phyloP scores from a whole-genome alignment of 441 rosid species.

The Capsella rubella region DNA sequence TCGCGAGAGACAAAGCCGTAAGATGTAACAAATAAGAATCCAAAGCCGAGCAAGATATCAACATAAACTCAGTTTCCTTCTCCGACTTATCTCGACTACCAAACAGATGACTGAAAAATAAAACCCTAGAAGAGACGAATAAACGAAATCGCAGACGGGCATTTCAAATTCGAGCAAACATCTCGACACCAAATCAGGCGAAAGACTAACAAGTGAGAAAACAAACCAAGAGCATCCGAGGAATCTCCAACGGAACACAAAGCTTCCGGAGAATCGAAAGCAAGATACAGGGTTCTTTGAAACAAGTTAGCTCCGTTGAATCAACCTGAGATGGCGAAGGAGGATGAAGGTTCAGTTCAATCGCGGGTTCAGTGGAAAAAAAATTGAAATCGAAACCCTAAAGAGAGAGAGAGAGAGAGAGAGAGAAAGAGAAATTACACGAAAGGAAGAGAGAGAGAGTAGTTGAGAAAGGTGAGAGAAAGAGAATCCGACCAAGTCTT shows the following conservation, averaged over 20 bases:
- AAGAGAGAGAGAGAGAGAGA: constrained; percentile 34
- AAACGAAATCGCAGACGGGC: constrained; percentile 33
- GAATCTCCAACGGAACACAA: constrained; percentile 19
- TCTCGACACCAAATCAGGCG: constrained; percentile 17
- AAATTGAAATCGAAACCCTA: constrained; percentile 47
- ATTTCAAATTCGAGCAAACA: constrained; percentile 34
- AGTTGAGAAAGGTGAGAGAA: constrained; percentile 29
- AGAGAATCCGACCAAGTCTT: constrained; percentile 18
- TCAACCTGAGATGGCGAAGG: constrained; percentile 25
- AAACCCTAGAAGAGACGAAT: constrained; percentile 41
- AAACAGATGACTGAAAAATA: not conserved
- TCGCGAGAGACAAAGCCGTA: not conserved
- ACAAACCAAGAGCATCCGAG: constrained; percentile 33
- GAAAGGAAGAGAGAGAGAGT: constrained; percentile 12
- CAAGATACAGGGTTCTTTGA: not conserved
- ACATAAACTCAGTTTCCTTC: not conserved
- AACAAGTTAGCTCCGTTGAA: constrained; percentile 26
- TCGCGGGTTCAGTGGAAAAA: constrained; percentile 37
- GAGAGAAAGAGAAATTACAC: constrained; percentile 29
- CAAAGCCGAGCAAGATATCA: constrained; percentile 12
- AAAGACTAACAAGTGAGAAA: constrained; percentile 13
- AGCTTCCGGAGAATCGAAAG: constrained; percentile 21
- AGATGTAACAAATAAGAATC: constrained; percentile 19
- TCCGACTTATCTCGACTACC: constrained; percentile 19
- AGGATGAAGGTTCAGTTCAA: constrained; percentile 30